phyloP scores from a whole-genome alignment of 2,329 filamentous ascomycete genomes.

The Diaporthe nobilis region DNA sequence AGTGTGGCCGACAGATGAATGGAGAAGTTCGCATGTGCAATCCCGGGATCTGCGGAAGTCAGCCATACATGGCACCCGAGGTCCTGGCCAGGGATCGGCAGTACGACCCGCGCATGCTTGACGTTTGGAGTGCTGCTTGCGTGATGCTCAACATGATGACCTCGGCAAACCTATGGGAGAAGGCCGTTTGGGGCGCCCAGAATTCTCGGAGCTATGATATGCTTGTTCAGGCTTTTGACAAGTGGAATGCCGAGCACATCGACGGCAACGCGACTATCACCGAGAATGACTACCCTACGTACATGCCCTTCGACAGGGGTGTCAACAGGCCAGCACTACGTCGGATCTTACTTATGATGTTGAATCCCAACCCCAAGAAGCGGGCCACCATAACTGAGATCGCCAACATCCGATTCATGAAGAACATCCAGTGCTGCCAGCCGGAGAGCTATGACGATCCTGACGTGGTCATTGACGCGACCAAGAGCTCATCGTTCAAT shows the following conservation, averaged over 20 bases:
- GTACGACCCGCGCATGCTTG: conserved; percentile 82
- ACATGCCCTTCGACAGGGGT: conserved; percentile 73
- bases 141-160: conserved; percentile 85
- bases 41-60: conserved; percentile 86
- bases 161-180: conserved; percentile 80
- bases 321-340: conserved; percentile 78
- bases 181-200: conserved; percentile 65
- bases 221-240: conserved; percentile 77
- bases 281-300: conserved; percentile 76
- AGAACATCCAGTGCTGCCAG: conserved; percentile 84
- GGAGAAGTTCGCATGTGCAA: conserved; percentile 78
- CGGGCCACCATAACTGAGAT: conserved; percentile 80
- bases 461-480: conserved; percentile 72
- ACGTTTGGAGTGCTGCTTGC: conserved; percentile 89
- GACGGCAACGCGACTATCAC: conserved; percentile 55
- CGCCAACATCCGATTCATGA: conserved; percentile 79
- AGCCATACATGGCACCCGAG: conserved; percentile 90
- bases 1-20: conserved; percentile 79
- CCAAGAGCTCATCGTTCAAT: conserved; percentile 65
- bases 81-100: conserved; percentile 77
- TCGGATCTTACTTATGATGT: conserved; percentile 82
- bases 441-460: conserved; percentile 78
- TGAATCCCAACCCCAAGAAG: conserved; percentile 81
- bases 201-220: conserved; percentile 73
- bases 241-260: conserved; percentile 72